phyloP scores from a whole-genome alignment of 2,329 filamentous ascomycete species.

The Capronia epimyces region DNA sequence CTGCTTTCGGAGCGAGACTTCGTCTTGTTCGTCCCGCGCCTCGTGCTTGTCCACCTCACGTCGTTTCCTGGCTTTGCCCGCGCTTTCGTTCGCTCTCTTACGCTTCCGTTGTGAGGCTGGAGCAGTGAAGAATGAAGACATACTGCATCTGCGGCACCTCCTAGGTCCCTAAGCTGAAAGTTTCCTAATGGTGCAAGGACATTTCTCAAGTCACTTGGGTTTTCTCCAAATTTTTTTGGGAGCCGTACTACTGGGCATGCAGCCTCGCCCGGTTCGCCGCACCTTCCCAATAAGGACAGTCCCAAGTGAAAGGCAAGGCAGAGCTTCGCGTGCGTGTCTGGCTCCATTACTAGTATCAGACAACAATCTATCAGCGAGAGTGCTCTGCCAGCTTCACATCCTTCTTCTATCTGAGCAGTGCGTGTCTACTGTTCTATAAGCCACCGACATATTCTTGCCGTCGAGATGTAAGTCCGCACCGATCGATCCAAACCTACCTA shows the following conservation, averaged over 20 bases:
- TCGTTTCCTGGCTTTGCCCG: constrained; percentile 43
- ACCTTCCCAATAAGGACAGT: constrained; percentile 11
- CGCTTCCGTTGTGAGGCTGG: constrained; percentile 85
- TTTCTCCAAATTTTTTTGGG: constrained; percentile 14
- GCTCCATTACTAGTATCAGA: not conserved
- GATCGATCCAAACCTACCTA: not conserved
- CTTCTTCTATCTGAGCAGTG: not conserved
- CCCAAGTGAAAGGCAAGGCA: not conserved
- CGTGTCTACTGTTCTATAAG: not conserved
- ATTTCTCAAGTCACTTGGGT: not conserved
- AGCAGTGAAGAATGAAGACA: constrained; percentile 95
- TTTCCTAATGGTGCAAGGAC: not conserved
- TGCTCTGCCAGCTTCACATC: not conserved
- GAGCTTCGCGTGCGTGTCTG: constrained; percentile 18
- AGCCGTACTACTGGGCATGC: constrained; percentile 3
- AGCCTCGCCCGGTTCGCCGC: constrained; percentile 15
- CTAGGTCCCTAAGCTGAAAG: not conserved
- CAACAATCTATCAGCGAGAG: not conserved
- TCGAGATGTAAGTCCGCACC: constrained; percentile 12
- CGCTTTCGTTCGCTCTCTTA: constrained; percentile 59
- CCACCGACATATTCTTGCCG: not conserved
- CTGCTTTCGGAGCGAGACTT: constrained; percentile 36
- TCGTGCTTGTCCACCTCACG: constrained; percentile 40
- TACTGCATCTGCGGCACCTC: constrained; percentile 34
- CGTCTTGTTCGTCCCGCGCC: constrained; percentile 39